phyloP scores from a whole-genome alignment of 176 grass and related monocot genomes.

The Tillandsia leiboldiana region DNA sequence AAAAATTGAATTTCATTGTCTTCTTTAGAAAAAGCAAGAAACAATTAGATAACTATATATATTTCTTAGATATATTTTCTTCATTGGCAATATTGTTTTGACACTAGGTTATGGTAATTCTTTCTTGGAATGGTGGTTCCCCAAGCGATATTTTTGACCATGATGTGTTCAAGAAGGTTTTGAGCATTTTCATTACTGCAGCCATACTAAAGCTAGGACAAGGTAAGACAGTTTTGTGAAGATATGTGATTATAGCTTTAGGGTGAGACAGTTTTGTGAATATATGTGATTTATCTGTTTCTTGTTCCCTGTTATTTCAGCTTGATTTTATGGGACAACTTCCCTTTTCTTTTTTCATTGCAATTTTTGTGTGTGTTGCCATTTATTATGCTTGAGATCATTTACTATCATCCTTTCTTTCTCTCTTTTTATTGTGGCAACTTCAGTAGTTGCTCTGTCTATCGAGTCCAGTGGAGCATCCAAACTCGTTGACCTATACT shows the following conservation, averaged over 20 bases:
- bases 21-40: too few species aligned
- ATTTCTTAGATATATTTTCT: not conserved
- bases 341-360: too few species aligned
- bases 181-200: conserved; percentile 95
- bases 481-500: too few species aligned
- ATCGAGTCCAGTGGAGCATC: too few species aligned
- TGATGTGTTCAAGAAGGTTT: conserved; percentile 49
- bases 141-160: conserved; percentile 56
- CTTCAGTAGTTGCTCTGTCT: too few species aligned
- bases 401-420: too few species aligned
- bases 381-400: too few species aligned
- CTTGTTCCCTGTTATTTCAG: not conserved
- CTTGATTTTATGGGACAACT: not conserved
- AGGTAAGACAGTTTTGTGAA: conserved; percentile 38
- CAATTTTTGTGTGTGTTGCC: too few species aligned
- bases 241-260: not conserved
- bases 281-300: not conserved
- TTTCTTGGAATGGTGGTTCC: conserved; percentile 81
- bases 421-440: too few species aligned
- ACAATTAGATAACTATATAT: too few species aligned
- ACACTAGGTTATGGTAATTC: conserved; percentile 87
- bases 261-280: too few species aligned
- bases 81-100: not conserved
- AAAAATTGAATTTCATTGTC: too few species aligned
- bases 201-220: conserved; percentile 76